Evolutionary conservation across 2,329 filamentous ascomycete genomes (phyloP), one percentile per base, ranked within the genome.

Genomic region (Colletotrichum nymphaeae): DNA sequence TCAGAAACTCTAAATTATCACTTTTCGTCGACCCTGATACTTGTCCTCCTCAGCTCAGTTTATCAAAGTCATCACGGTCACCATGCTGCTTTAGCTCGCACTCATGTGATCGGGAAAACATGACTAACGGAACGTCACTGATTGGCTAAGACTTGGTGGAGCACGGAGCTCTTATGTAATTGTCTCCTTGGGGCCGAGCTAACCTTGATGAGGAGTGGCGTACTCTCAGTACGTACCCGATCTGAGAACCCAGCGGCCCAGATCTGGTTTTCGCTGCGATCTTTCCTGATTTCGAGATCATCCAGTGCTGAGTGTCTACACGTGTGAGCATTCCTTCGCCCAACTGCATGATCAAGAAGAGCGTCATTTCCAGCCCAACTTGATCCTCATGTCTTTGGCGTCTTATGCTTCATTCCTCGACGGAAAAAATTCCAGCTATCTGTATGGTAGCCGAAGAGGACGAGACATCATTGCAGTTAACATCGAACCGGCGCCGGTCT

Each of bases 51-150:
- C 3, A 22, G 42, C 42, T 22, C 7, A 49, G 19, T 22, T 9
- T 22, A 4, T 4, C 0, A 49, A n/a, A 0, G 19, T 49, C 8
- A 22, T 19, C 0, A 49, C 8, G 42, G 19, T 5, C 3, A 2
- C 37, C 16, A 19, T 16, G 37, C 37, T 6, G 2, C 42, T 49
- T 49, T 19, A 0, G 42, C 7, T 49, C 42, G 5, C 8, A 5
- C 42, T 49, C 19, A n/a, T n/a, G 42, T n/a, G 42, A 49, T 49
- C 42, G 19, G 19, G 11, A 49, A 3, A 4, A n/a, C 3, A n/a
- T 49, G 42, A 49, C 42, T 22, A 49, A 49, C 42, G 19, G 42
- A 49, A 22, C 22, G 19, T 4, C 42, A 49, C 42, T 49, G 42
- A 49, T 49, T 49, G 42, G 19, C 3, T 9, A 3, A 11, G 0